A percentile compares a stretch with the other conserved stretches of the same genome.
Conservation (phyloP, 306 rosid species). For the peach (Prunus persica) region Prunus_persica_NCBIv2 NC_034013.1:18420001-18420500, state of each 20-base stretch:
- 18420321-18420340: conserved; percentile 37
- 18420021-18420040: conserved; percentile 69
- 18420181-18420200: conserved; percentile 37
- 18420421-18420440: not conserved
- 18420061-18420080: conserved; percentile 86
- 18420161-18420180: conserved; percentile 68
- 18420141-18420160: conserved; percentile 82
- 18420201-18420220: conserved; percentile 47
- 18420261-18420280: conserved; percentile 30
- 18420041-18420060: conserved; percentile 60
- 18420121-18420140: conserved; percentile 82
- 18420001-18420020: conserved; percentile 67
- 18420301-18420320: conserved; percentile 35
- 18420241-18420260: conserved; percentile 30
- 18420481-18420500: not conserved
- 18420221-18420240: conserved; percentile 39
- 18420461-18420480: not conserved
- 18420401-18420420: not conserved
- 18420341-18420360: conserved; percentile 39
- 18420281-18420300: conserved; percentile 28
- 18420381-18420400: conserved; percentile 10
- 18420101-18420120: conserved; percentile 39
- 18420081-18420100: conserved; percentile 59
- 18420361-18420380: conserved; percentile 34
- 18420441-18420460: not conserved